Conservation (phyloP, 73 alveolate genomes). For the Durusdinium trenchii region DNA sequence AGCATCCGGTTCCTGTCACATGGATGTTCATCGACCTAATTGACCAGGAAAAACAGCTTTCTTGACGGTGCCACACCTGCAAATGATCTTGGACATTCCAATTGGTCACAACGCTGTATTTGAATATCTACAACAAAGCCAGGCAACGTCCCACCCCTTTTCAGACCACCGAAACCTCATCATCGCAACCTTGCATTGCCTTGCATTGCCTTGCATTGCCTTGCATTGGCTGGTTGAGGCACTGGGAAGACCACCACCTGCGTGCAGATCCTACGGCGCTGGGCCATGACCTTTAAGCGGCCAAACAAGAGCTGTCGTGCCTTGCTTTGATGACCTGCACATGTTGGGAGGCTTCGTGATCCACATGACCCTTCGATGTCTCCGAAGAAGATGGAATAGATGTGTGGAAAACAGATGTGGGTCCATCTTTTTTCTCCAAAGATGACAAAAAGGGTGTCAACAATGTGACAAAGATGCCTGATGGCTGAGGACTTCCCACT, state of each 20-base stretch:
- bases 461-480: too few relatives aligned
- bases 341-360: too few relatives aligned
- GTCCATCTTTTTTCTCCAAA: too few relatives aligned
- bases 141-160: background rate
- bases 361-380: too few relatives aligned
- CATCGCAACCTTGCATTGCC: background rate
- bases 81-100: background rate
- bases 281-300: slow-evolving; percentile 9
- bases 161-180: background rate
- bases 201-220: background rate
- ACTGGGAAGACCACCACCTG: slow-evolving; percentile 49
- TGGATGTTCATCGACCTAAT: background rate
- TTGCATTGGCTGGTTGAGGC: background rate
- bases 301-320: background rate
- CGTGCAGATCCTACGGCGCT: slow-evolving; percentile 22
- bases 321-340: background rate
- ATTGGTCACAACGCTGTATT: background rate
- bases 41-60: background rate
- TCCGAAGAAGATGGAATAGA: too few relatives aligned
- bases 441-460: too few relatives aligned
- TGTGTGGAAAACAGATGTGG: too few relatives aligned
- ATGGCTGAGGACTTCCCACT: too few relatives aligned
- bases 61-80: too few relatives aligned
- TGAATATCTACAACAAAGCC: background rate
- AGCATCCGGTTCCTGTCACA: background rate